Base-by-base conservation (phyloP, 1,139 yeast species). In the Suhomyces bolitotheri region DNA sequence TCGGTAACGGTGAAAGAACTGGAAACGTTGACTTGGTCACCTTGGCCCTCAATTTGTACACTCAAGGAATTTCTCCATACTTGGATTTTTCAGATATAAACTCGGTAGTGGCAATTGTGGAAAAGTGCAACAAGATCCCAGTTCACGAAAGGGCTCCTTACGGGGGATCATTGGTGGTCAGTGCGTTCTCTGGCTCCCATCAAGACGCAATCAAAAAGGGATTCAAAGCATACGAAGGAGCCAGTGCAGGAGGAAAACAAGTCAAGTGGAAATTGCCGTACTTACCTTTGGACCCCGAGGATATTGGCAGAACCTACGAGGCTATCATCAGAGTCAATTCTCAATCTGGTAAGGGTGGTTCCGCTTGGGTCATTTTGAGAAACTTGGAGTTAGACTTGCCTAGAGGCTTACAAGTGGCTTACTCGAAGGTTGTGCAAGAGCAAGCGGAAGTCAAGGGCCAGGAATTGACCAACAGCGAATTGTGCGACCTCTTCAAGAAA, bases 121-220 rank as follows among this genome's bases (percentile, higher is more conserved):
- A 92, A 67, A 82, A 82, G 56, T 88, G 96, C 71, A 92, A 92
- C 73, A 92, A 92, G 70, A 86, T 92, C 49, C 96, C 96, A 13
- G 89, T 92, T 16, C 89, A 81, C 47, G 82, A 90, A 42, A 80
- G 98, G 62, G 95, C 97, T 20, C 97, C 97, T 36, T 92, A 92
- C 57, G 96, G 97, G 45, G 97, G 98, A 39, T 89, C 94, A 39
- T 76, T 92, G 45, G 98, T 92, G 43, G 97, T 90, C 28, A 87
- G 95, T 66, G 97, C 97, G 4, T 92, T 92, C 65, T 80, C 92
- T 38, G 97, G 97, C 9, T 87, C 96, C 26, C 97, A 92, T 64
- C 97, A 92, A 71, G 97, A 92, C 62, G 97, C 98, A 33, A 92
- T 92, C 67, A 92, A 92, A 68, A 92, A 92, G 70, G 97, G 97